Evolutionary conservation across 2,329 filamentous ascomycete genomes (phyloP).

Genomic region (Fusarium mangiferae): DNA sequence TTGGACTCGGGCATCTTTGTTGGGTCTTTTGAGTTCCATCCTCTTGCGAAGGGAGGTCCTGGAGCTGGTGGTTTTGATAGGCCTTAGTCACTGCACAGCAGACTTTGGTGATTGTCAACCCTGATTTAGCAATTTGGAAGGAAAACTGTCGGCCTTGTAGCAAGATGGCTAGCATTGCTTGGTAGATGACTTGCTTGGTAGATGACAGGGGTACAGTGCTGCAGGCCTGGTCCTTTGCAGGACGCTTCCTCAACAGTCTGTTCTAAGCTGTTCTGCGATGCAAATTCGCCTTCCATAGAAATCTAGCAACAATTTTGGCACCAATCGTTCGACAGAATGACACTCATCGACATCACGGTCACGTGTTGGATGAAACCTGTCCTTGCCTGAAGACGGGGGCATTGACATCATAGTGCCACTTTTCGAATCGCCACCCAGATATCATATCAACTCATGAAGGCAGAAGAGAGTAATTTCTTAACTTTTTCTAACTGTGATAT

Average conservation of each 20-base stretch:
- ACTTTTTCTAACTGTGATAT: neutral
- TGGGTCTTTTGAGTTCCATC: constrained; percentile 6
- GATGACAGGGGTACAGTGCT: neutral
- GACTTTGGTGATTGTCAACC: no score
- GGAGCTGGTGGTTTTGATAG: constrained; percentile 19
- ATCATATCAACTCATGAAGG: neutral
- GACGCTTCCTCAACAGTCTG: neutral
- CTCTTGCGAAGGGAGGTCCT: neutral
- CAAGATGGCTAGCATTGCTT: neutral
- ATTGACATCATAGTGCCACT: constrained; percentile 4
- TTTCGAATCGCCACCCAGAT: neutral
- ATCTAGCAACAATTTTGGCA: neutral
- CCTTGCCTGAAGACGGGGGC: neutral
- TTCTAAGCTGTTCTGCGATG: neutral
- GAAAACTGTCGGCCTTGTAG: neutral
- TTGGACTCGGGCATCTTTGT: constrained; percentile 13
- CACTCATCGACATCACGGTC: neutral
- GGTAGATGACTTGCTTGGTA: neutral
- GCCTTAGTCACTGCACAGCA: neutral
- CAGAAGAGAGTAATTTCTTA: neutral
- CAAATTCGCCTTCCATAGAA: neutral
- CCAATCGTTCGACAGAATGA: neutral
- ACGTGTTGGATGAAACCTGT: neutral
- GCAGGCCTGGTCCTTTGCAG: neutral
- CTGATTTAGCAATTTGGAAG: neutral